Evolutionary conservation across 306 rosid species (phyloP).

Genomic region (Biancaea sappan): DNA sequence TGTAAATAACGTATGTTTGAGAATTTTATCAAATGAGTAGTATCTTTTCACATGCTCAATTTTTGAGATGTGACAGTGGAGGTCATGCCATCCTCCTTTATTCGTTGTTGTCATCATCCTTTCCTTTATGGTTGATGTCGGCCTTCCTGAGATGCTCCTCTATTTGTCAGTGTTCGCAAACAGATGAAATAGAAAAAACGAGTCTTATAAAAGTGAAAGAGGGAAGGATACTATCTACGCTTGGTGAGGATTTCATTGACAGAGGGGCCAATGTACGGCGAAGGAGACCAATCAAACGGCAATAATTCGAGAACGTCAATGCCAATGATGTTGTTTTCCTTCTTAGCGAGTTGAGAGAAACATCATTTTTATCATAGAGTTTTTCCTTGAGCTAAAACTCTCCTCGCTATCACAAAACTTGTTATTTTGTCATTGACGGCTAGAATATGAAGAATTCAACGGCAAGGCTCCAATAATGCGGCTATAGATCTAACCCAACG

Average conservation of each 20-base stretch:
- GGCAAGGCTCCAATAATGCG: not conserved
- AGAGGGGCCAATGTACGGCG: constrained; percentile 71
- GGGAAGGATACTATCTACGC: constrained; percentile 70
- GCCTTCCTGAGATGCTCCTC: too few species aligned
- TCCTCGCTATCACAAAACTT: constrained; percentile 25
- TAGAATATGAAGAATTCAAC: not conserved
- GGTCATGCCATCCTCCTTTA: too few species aligned
- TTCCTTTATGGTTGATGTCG: too few species aligned
- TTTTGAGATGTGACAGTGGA: too few species aligned
- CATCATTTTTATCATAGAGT: constrained; percentile 31
- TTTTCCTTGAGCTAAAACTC: constrained; percentile 16
- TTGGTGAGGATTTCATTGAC: constrained; percentile 67
- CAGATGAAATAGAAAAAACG: too few species aligned
- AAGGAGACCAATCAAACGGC: constrained; percentile 71
- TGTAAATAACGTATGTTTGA: too few species aligned
- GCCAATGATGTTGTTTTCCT: constrained; percentile 23
- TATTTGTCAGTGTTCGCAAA: too few species aligned
- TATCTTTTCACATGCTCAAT: too few species aligned
- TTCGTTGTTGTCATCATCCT: too few species aligned
- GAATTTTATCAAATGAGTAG: too few species aligned
- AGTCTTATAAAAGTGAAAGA: constrained; percentile 54
- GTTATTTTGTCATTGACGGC: constrained; percentile 37
- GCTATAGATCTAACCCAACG: not conserved
- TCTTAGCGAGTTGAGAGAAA: constrained; percentile 45
- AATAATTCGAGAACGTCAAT: constrained; percentile 44